Conservation (phyloP, 441 rosid genomes). For the Populus trichocarpa region DNA sequence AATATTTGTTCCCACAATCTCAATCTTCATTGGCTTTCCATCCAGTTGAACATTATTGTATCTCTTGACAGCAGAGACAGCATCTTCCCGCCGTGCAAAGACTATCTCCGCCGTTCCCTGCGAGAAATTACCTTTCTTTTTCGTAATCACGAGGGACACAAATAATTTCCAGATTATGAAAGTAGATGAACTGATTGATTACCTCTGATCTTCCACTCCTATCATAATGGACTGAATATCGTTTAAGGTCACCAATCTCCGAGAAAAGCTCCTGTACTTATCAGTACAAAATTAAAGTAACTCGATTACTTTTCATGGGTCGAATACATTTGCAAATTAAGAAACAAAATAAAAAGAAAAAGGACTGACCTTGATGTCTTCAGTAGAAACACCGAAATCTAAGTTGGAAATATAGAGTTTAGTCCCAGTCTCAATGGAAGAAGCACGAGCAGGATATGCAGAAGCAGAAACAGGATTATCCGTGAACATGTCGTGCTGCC, state of each 20-base stretch:
- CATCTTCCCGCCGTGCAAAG: slow-evolving; percentile 62
- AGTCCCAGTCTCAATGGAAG: slow-evolving; percentile 70
- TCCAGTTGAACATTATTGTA: slow-evolving; percentile 77
- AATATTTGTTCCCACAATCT: no score
- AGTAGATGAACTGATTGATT: slow-evolving; percentile 19
- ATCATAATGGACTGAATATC: slow-evolving; percentile 64
- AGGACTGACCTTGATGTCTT: slow-evolving; percentile 58
- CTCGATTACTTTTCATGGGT: neutral
- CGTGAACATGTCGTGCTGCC: slow-evolving; percentile 68
- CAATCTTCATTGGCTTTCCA: slow-evolving; percentile 67
- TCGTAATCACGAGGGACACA: slow-evolving; percentile 13
- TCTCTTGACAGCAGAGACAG: slow-evolving; percentile 69
- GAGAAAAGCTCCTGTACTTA: slow-evolving; percentile 72
- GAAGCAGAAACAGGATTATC: slow-evolving; percentile 37
- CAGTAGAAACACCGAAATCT: slow-evolving; percentile 79
- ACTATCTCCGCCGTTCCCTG: slow-evolving; percentile 88
- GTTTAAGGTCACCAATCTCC: slow-evolving; percentile 79
- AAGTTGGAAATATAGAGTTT: slow-evolving; percentile 78
- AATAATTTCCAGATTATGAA: slow-evolving; percentile 24
- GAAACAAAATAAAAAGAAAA: neutral
- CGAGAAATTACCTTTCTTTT: slow-evolving; percentile 27
- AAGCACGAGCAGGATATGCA: slow-evolving; percentile 32
- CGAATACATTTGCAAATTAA: neutral
- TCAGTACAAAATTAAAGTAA: neutral
- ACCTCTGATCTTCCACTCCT: slow-evolving; percentile 92